Evolutionary conservation across 2,329 filamentous ascomycete species (phyloP), one percentile per base, ranked within the genome.

Genomic region (Pyrenophora seminiperda): DNA sequence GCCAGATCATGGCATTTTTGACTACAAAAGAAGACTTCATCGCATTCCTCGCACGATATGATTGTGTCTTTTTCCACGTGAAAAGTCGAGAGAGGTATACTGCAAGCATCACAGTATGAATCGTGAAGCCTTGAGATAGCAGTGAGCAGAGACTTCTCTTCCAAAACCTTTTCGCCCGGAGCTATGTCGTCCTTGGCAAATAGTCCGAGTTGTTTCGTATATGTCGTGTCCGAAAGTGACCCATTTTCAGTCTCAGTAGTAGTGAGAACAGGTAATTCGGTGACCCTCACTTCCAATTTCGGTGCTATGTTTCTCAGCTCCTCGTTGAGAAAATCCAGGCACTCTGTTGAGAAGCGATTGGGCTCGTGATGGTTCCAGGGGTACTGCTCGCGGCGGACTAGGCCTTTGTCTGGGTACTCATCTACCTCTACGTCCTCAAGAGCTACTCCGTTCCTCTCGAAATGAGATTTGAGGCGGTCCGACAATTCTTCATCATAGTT

Each of bases 71-170:
- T 47, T 11, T 38, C 41, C n/a, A 54, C 47, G 9, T 42, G 32
- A 13, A 59, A 49, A 11, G 61, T 65, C 1, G 89, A 89, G 5
- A 95, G 80, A 18, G 84, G 83, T 6, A 82, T 80, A 63, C 91
- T 91, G 72, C 93, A 97, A 11, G 91, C 91, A 72, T 97, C 93
- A 73, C 93, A 97, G 22, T 93, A 82, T 4, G 88, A 81, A 55
- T 96, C 91, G 68, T 95, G 91, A 10, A 94, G 82, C 22, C 91
- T 86, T 68, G 94, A 94, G 62, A 93, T 94, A 37, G 90, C 92
- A 2, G 92, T 96, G 32, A 99, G 77, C 6, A 96, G 81, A 7
- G 91, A 94, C 53, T 88, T 89, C 68, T 99, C 94, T 39, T 83
- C 78, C 22, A 99, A 81, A 2, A 97, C 85, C 5, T 81, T 79